Base-by-base conservation (phyloP, 2,329 filamentous ascomycete genomes). In the Ophiostoma piceae region DNA sequence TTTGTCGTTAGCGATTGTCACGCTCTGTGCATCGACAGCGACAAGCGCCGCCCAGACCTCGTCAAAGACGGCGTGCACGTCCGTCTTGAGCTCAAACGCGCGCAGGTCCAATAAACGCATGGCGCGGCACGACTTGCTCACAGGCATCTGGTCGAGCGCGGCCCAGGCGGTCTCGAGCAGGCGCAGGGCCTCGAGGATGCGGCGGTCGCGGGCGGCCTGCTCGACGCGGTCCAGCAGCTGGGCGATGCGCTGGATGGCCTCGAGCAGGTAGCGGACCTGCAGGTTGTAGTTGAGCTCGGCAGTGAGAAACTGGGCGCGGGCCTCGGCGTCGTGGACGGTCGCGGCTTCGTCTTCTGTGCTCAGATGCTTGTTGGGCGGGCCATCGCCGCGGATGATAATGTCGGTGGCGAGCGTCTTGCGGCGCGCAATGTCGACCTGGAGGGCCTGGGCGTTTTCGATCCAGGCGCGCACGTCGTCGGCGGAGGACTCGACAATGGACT, bases 361-460 rank as follows among this genome's bases (percentile, higher is more conserved):
- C 3, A 86, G 37, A 4, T 35, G 81, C 2, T 86, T 86, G 0
- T 84, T 84, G 14, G 39, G 9, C 22, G 9, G 6, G 1, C 83
- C 86, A 76, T 94, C 90, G 68, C 93, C 89, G 75, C 92, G 87
- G 64, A 88, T 85, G 5, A 94, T 86, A 71, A 98, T 96, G 71
- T 93, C 88, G 75, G 89, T 89, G 29, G 94, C 93, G 47, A 93
- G 88, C 19, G 87, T 85, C 75, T 92, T 90, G 32, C 92, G 94
- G 66, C 87, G 86, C 75, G 92, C 87, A 73, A 97, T 94, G 76
- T 97, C 94, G 72, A 89, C 86, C 78, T 96, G 92, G 8, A 97
- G 85, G 68, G 89, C 87, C 79, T 92, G 92, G 66, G 94, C 92
- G 78, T 95, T 92, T 68, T 84, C 81, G 70, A 96, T 91, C 94